Base-by-base conservation (phyloP, 192 early-diverging fungal genomes). In the Pilobolus umbonatus region DNA sequence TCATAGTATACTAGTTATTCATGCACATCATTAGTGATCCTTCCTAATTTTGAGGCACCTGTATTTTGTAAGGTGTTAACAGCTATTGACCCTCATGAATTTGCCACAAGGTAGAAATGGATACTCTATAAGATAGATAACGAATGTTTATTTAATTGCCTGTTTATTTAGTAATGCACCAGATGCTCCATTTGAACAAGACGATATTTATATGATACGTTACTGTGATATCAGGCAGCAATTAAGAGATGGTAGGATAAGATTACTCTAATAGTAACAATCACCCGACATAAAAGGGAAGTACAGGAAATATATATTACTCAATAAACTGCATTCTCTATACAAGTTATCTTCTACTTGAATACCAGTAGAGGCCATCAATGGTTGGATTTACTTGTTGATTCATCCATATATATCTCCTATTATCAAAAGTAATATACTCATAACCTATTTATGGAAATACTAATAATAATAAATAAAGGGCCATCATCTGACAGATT, bases 11-110 rank as follows among this genome's bases (percentile, higher is more conserved):
- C 44, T 57, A n/a, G 7, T 56, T n/a, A n/a, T n/a, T n/a, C n/a
- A n/a, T n/a, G n/a, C n/a, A 79, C n/a, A n/a, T n/a, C n/a, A n/a
- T n/a, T n/a, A n/a, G 79, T 81, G 8, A 62, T 66, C 19, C 54
- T 60, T 15, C 83, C 86, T 0, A 72, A 80, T 28, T 53, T 86
- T 24, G 76, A 85, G 29, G 74, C 81, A 46, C 80, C 85, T 7
- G 83, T 88, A 0, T 79, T 88, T 61, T 78, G 76, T 35, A 68
- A 80, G 8, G 69, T 81, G 4, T 29, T 71, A 17, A 65, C 71
- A 21, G 70, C 78, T 7, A 66, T 84, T 38, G 86, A 84, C 21
- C 65, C 65, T 4, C 34, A 36, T 54, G 34, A 22, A 32, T 4
- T 54, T 21, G 32, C 14, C 14, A 28, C 47, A 10, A 49, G 47